Evolutionary conservation across 352 stramenopile genomes (phyloP).

Genomic region (Phytophthora constricta): DNA sequence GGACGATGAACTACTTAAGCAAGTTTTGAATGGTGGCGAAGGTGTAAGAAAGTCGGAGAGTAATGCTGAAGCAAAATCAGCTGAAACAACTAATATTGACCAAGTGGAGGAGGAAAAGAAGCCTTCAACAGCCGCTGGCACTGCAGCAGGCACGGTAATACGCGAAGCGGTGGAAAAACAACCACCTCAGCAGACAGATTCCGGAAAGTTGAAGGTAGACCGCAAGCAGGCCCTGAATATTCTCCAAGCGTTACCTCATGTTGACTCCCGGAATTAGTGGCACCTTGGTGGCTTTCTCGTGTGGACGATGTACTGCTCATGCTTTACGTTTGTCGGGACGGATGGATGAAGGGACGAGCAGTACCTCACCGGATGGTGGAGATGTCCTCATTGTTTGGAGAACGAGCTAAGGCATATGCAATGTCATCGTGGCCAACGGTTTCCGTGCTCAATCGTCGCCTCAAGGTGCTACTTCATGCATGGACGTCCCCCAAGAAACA

Average conservation of each 20-base stretch:
- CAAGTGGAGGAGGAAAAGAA: no score
- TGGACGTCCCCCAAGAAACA: conserved; percentile 45
- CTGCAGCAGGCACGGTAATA: not conserved
- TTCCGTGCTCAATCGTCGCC: conserved; percentile 54
- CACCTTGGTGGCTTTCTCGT: conserved; percentile 80
- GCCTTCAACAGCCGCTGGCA: no score
- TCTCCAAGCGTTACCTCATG: conserved; percentile 47
- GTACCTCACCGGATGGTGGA: conserved; percentile 47
- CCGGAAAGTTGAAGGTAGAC: conserved; percentile 23
- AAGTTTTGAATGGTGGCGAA: no score
- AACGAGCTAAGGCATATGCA: conserved; percentile 40
- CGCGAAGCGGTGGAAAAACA: not conserved
- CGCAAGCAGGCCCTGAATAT: conserved; percentile 48
- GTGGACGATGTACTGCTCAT: conserved; percentile 81
- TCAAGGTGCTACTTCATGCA: conserved; percentile 54
- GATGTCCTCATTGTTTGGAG: conserved; percentile 62
- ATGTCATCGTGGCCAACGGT: conserved; percentile 55
- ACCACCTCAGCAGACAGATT: not conserved
- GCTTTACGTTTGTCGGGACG: conserved; percentile 68
- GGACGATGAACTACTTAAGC: no score
- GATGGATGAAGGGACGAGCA: conserved; percentile 68
- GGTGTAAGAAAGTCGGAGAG: no score
- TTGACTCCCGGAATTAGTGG: conserved; percentile 43
- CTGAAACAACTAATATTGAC: no score
- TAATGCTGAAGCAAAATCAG: no score